A percentile compares a stretch with the other conserved stretches of the same genome.
These are phyloP conservation scores for Chimonanthus salicifolius DNA, from an alignment of 164 flowering plant species.

Conservation along the genomic window DNA sequence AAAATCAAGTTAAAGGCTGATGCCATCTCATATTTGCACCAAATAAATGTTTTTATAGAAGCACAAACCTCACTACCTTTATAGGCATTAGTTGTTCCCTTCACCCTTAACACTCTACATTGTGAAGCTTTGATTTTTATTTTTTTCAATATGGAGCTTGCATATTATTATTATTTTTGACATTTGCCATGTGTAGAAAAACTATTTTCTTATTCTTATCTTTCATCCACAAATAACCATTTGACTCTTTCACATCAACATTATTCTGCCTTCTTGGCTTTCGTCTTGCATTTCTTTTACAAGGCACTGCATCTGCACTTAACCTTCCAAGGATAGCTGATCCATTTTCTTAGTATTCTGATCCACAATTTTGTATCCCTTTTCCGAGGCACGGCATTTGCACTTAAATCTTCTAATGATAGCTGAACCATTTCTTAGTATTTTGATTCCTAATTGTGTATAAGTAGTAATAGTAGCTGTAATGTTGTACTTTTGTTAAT, in stretches of 20 bases:
- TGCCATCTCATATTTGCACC: no score
- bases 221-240: background rate
- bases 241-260: background rate
- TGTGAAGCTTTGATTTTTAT: background rate
- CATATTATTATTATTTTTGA: no score
- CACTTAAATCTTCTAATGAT: background rate
- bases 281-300: background rate
- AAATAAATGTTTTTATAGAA: no score
- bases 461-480: no score
- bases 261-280: background rate
- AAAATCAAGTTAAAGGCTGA: background rate
- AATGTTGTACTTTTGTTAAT: no score
- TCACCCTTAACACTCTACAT: background rate
- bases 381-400: background rate
- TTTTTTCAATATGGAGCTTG: no score
- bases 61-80: no score
- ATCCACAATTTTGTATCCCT: no score
- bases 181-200: background rate
- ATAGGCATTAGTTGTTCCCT: background rate
- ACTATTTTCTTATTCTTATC: background rate
- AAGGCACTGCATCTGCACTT: background rate
- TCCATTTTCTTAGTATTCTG: no score
- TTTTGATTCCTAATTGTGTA: no score
- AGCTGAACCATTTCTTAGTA: background rate
- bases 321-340: background rate